These are phyloP conservation scores for Cystofilobasidium macerans DNA, from an alignment of 768 basidiomycete species.

Conservation along the genomic window DNA sequence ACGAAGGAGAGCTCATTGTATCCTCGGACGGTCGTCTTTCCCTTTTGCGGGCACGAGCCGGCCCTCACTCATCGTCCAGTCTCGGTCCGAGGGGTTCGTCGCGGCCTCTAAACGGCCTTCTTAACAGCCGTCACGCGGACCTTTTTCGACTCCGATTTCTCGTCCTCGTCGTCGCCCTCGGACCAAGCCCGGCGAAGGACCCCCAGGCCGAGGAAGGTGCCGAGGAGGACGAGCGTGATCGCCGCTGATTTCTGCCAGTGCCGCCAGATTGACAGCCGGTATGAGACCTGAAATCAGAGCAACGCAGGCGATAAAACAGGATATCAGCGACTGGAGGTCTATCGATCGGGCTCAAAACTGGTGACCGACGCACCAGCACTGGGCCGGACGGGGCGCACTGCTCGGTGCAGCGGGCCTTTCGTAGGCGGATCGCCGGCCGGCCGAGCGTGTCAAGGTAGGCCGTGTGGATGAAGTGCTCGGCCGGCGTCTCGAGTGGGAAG, in stretches of 20 bases:
- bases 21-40: too few species aligned
- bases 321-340: background rate
- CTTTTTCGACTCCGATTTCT: background rate
- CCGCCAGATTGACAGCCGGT: slow-evolving; percentile 67
- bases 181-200: background rate
- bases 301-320: too few species aligned
- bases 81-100: background rate
- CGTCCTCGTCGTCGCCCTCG: background rate
- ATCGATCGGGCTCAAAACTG: slow-evolving; percentile 5
- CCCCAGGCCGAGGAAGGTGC: background rate
- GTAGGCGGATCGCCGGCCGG: slow-evolving; percentile 63
- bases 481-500: slow-evolving; percentile 55
- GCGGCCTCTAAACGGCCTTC: background rate
- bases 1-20: too few species aligned
- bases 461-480: slow-evolving; percentile 54
- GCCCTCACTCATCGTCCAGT: too few species aligned
- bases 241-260: slow-evolving; percentile 76
- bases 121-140: background rate
- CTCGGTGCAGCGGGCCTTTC: slow-evolving; percentile 63
- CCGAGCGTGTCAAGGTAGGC: slow-evolving; percentile 89
- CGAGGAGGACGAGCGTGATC: slow-evolving; percentile 47
- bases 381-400: slow-evolving; percentile 53
- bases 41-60: too few species aligned
- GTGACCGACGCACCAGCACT: slow-evolving; percentile 59
- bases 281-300: slow-evolving; percentile 82